Evolutionary conservation across 2,329 filamentous ascomycete genomes (phyloP).

Genomic region (Cladosporium sp.): DNA sequence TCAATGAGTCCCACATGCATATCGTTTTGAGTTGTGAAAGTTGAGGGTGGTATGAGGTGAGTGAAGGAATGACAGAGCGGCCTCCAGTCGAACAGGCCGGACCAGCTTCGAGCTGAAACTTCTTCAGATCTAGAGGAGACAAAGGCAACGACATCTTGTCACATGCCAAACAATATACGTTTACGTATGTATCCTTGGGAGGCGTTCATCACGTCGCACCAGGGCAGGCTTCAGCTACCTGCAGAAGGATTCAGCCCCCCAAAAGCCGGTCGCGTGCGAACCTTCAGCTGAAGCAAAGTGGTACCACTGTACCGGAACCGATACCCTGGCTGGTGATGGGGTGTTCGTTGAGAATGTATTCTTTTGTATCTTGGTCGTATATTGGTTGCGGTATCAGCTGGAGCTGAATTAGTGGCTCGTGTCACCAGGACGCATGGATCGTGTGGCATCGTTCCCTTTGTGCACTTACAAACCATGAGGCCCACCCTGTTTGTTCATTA

Average conservation of each 20-base stretch:
- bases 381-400: neutral
- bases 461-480: neutral
- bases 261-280: neutral
- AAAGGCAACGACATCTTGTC: neutral
- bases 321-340: neutral
- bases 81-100: neutral
- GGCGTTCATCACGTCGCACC: neutral
- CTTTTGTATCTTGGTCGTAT: neutral
- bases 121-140: neutral
- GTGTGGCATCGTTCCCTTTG: neutral
- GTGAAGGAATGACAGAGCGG: neutral
- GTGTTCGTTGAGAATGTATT: neutral
- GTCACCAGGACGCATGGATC: neutral
- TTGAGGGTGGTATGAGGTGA: neutral
- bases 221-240: neutral
- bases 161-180: neutral
- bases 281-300: neutral
- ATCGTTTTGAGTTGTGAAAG: neutral
- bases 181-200: neutral
- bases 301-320: neutral
- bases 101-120: neutral
- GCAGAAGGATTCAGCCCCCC: neutral
- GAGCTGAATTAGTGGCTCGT: neutral
- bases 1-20: constrained; percentile 26
- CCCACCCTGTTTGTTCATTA: neutral